Evolutionary conservation across 805 yeast species (phyloP).

Genomic region (Saturnispora halmiae): DNA sequence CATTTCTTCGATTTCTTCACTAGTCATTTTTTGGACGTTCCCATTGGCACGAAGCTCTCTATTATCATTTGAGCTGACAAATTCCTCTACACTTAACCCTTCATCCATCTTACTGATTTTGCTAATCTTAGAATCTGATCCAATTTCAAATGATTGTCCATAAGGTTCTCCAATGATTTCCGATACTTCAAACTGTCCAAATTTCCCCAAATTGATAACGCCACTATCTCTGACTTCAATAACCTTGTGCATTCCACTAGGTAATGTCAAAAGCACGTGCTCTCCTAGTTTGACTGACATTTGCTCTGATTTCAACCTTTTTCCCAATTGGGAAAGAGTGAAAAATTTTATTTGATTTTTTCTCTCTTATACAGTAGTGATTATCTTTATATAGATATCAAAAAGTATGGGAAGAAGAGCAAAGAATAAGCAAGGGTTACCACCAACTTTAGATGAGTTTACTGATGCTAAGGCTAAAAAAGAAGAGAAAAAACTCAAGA

Average conservation of each 20-base stretch:
- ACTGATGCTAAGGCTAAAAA: slow-evolving; percentile 37
- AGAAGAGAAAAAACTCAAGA: slow-evolving; percentile 29
- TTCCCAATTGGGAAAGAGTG: slow-evolving; percentile 7
- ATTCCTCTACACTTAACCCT: slow-evolving; percentile 17
- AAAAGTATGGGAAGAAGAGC: slow-evolving; percentile 80
- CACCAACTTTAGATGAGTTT: slow-evolving; percentile 84
- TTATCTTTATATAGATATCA: no score
- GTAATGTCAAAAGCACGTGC: slow-evolving; percentile 61
- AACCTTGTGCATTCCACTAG: slow-evolving; percentile 71
- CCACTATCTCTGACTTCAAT: slow-evolving; percentile 57
- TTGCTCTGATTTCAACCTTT: not conserved
- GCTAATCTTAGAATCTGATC: slow-evolving; percentile 38
- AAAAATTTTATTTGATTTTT: slow-evolving; percentile 10
- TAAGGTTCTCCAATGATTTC: slow-evolving; percentile 77
- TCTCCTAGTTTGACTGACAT: slow-evolving; percentile 27
- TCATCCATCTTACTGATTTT: slow-evolving; percentile 1
- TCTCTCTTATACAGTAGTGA: not conserved
- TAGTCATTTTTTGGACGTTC: slow-evolving; percentile 61
- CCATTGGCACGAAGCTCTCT: slow-evolving; percentile 62
- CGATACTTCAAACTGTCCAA: slow-evolving; percentile 74
- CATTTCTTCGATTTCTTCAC: slow-evolving; percentile 76
- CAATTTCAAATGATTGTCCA: slow-evolving; percentile 35
- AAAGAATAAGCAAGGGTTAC: slow-evolving; percentile 86
- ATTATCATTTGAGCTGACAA: slow-evolving; percentile 31
- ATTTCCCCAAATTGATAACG: slow-evolving; percentile 72